Conservation (phyloP, 257 asterid genomes). For the Capsicum pubescens region DNA sequence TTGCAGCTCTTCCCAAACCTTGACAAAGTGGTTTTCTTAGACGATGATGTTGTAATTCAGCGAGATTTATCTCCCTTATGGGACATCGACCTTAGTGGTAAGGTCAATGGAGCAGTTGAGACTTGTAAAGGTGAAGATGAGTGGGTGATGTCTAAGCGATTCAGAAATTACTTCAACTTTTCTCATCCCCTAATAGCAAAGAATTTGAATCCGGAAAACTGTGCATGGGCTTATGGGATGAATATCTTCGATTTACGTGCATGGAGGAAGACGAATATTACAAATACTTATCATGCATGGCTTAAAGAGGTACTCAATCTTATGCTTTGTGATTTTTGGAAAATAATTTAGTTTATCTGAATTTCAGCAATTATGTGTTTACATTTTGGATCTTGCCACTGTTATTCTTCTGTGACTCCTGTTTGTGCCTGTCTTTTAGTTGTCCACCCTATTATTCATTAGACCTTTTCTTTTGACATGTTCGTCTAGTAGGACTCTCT, state of each 20-base stretch:
- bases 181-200: slow-evolving; percentile 85
- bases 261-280: slow-evolving; percentile 81
- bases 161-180: slow-evolving; percentile 93
- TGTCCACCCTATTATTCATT: not conserved
- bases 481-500: not conserved
- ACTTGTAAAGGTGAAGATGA: slow-evolving; percentile 97
- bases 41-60: slow-evolving; percentile 94
- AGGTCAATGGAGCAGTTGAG: slow-evolving; percentile 98
- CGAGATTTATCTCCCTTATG: slow-evolving; percentile 90
- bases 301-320: slow-evolving; percentile 70
- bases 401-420: not conserved
- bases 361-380: not conserved
- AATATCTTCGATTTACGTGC: slow-evolving; percentile 82
- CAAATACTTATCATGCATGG: slow-evolving; percentile 93
- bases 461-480: not conserved
- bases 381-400: not conserved
- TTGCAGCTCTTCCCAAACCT: slow-evolving; percentile 97
- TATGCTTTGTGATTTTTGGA: slow-evolving; percentile 1
- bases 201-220: slow-evolving; percentile 85
- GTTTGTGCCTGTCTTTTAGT: not conserved
- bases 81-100: slow-evolving; percentile 85
- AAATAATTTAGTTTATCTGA: not conserved
- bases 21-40: slow-evolving; percentile 95
- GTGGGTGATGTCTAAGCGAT: slow-evolving; percentile 97
- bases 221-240: slow-evolving; percentile 99